These are phyloP conservation scores for Rheum nobile DNA, from an alignment of 148 eudicot genomes.

Conservation along the genomic window DNA sequence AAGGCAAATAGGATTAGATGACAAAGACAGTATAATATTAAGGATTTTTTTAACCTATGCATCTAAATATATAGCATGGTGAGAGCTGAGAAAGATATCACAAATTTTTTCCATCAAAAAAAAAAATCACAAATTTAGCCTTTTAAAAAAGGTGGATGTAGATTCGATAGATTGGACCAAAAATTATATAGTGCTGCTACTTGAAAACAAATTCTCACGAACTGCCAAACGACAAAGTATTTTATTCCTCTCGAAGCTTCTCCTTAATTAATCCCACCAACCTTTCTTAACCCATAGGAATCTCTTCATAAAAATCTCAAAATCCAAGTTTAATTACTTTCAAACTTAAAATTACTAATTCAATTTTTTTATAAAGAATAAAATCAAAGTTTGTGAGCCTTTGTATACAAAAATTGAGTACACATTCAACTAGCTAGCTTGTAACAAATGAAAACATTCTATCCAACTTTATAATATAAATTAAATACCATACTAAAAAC, in stretches of 20 bases:
- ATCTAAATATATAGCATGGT: not conserved
- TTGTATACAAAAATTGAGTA: not conserved
- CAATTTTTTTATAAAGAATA: too few species aligned
- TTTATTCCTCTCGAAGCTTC: slow-evolving; percentile 4
- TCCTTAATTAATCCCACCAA: not conserved
- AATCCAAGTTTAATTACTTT: too few species aligned
- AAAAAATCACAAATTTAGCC: not conserved
- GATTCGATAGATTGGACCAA: slow-evolving; percentile 1
- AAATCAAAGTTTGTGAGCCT: too few species aligned
- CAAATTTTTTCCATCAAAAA: too few species aligned
- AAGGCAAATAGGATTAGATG: not conserved
- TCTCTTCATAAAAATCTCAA: too few species aligned
- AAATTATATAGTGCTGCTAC: not conserved
- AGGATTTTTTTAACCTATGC: too few species aligned
- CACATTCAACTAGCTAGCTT: not conserved
- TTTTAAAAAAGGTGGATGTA: not conserved
- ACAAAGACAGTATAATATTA: not conserved
- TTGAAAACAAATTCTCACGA: not conserved
- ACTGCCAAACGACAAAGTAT: not conserved
- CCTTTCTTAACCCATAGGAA: not conserved
- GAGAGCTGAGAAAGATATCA: not conserved
- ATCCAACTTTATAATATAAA: not conserved
- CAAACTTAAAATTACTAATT: too few species aligned
- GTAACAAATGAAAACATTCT: not conserved
- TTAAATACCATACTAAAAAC: not conserved